Evolutionary conservation across 441 rosid species (phyloP).

Genomic region (Capsella rubella): DNA sequence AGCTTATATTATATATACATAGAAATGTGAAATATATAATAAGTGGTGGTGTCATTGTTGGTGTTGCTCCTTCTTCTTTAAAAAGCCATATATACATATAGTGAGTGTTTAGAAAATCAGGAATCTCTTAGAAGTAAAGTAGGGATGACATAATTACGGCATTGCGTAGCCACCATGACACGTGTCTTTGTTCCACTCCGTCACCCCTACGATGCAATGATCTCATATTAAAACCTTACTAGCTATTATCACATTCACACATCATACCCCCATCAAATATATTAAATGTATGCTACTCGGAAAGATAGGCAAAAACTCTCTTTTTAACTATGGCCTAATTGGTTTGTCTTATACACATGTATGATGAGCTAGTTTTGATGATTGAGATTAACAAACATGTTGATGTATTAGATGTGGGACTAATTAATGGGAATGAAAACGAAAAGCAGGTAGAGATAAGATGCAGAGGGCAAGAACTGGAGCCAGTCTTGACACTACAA

Average conservation of each 20-base stretch:
- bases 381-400: neutral
- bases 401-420: neutral
- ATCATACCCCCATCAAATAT: neutral
- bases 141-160: constrained; percentile 42
- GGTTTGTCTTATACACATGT: neutral
- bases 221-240: constrained; percentile 33
- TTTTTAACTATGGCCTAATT: neutral
- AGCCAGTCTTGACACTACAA: constrained; percentile 83
- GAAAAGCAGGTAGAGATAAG: constrained; percentile 85
- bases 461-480: constrained; percentile 89
- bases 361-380: neutral
- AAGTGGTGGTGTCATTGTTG: constrained; percentile 45
- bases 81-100: constrained; percentile 17
- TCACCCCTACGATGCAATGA: constrained; percentile 46
- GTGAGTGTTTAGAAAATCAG: constrained; percentile 38
- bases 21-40: neutral
- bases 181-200: constrained; percentile 35
- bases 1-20: neutral
- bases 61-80: constrained; percentile 32
- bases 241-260: neutral
- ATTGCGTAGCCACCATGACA: constrained; percentile 45
- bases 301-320: neutral
- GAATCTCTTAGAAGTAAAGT: constrained; percentile 49
- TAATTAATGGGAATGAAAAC: constrained; percentile 2
- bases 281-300: neutral